Conservation (phyloP, 2,329 filamentous ascomycete species). For the Venturia pyrina region DNA sequence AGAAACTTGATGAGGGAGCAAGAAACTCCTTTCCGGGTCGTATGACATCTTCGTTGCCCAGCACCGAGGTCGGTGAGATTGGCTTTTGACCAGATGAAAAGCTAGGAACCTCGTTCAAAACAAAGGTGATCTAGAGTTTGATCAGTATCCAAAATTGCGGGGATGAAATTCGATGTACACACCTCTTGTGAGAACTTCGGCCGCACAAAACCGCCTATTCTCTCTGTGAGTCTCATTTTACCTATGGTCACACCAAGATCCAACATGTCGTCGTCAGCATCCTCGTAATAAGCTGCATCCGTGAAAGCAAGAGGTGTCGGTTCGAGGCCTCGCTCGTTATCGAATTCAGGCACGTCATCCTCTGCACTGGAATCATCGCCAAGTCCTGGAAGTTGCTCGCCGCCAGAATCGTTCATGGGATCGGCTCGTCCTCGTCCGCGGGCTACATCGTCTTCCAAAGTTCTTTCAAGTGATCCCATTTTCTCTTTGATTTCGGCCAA, state of each 20-base stretch:
- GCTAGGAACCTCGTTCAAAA: slow-evolving; percentile 1
- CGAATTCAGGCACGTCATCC: slow-evolving; percentile 39
- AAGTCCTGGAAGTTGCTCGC: not conserved
- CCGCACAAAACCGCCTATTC: slow-evolving; percentile 62
- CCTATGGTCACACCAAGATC: slow-evolving; percentile 65
- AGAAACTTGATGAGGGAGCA: slow-evolving; percentile 55
- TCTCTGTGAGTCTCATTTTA: slow-evolving; percentile 62
- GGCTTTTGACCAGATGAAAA: not conserved
- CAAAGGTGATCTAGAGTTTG: slow-evolving; percentile 4
- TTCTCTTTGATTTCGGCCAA: slow-evolving; percentile 71
- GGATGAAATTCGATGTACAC: slow-evolving; percentile 13
- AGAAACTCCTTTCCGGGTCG: slow-evolving; percentile 55
- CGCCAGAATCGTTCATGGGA: slow-evolving; percentile 13
- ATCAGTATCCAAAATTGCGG: not conserved
- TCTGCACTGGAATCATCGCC: slow-evolving; percentile 43
- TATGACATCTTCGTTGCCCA: not conserved
- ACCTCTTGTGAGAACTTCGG: slow-evolving; percentile 64
- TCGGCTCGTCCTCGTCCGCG: slow-evolving; percentile 21
- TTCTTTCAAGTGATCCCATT: slow-evolving; percentile 60
- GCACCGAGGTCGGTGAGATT: not conserved
- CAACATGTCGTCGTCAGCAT: slow-evolving; percentile 56
- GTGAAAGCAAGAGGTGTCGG: slow-evolving; percentile 52
- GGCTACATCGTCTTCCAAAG: slow-evolving; percentile 58
- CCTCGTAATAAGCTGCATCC: slow-evolving; percentile 59
- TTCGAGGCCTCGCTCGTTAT: slow-evolving; percentile 51